Conservation (phyloP, 2,329 filamentous ascomycete genomes). For the Hortaea werneckii region DNA sequence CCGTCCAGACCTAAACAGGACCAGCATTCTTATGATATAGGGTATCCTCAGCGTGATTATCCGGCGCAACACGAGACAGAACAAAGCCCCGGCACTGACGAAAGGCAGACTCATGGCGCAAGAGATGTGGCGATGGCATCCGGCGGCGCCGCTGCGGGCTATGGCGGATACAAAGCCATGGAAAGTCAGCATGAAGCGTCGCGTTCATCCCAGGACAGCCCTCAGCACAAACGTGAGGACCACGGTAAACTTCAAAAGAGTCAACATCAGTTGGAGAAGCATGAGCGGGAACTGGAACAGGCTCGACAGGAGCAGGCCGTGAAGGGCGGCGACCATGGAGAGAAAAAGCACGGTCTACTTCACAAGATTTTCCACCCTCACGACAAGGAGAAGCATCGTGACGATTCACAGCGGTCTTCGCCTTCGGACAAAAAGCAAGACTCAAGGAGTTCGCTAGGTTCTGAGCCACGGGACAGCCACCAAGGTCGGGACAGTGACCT, state of each 20-base stretch:
- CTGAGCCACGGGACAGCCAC: background rate
- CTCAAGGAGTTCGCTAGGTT: background rate
- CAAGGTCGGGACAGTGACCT: background rate
- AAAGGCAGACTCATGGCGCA: conserved; percentile 10
- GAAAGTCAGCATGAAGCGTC: conserved; percentile 4
- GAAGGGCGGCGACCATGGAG: conserved; percentile 24
- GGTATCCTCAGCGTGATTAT: too few species aligned
- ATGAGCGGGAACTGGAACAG: conserved; percentile 20
- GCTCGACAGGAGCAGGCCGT: conserved; percentile 15
- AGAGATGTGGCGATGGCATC: conserved; percentile 25
- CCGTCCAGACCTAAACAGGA: too few species aligned
- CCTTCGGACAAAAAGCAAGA: conserved; percentile 1
- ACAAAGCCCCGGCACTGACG: too few species aligned
- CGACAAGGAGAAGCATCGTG: conserved; percentile 11
- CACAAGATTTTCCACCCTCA: conserved; percentile 18
- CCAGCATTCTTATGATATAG: too few species aligned
- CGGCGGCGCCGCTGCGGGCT: conserved; percentile 23
- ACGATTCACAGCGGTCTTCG: background rate
- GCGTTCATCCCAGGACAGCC: background rate
- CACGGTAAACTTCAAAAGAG: conserved; percentile 31
- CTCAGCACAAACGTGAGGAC: conserved; percentile 8
- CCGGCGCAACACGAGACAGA: too few species aligned
- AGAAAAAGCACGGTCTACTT: conserved; percentile 23
- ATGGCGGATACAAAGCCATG: conserved; percentile 10
- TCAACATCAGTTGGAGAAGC: conserved; percentile 7